Evolutionary conservation across 768 basidiomycete genomes (phyloP).

Genomic region (Boletus tylopilopsis): DNA sequence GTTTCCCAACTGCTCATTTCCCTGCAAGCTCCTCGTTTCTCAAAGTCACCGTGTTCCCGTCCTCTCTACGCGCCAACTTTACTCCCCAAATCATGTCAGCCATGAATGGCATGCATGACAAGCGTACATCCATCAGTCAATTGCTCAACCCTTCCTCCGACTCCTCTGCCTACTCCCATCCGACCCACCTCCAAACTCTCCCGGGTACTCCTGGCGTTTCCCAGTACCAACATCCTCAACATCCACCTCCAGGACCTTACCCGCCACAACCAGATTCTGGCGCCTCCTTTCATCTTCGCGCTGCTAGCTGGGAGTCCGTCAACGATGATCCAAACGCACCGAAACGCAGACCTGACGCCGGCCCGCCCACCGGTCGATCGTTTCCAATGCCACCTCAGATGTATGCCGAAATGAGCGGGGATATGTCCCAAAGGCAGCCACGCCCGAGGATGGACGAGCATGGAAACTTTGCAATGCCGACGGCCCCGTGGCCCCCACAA

Average conservation of each 20-base stretch:
- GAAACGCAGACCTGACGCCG: conserved; percentile 34
- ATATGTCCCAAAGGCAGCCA: conserved; percentile 26
- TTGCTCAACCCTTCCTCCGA: conserved; percentile 47
- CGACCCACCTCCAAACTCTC: conserved; percentile 28
- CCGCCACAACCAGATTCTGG: conserved; percentile 27
- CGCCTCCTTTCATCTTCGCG: conserved; percentile 51
- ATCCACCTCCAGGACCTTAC: conserved; percentile 26
- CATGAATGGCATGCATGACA: conserved; percentile 45
- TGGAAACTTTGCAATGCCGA: conserved; percentile 27
- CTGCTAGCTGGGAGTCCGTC: conserved; percentile 54
- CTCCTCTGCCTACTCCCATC: conserved; percentile 32
- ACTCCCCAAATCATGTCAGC: conserved; percentile 21
- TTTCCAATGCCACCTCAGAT: conserved; percentile 33
- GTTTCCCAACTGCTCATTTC: conserved; percentile 31
- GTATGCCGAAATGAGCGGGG: conserved; percentile 34
- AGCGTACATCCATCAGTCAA: conserved; percentile 49
- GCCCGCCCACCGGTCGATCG: conserved; percentile 31
- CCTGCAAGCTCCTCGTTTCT: conserved; percentile 20
- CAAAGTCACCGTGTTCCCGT: conserved; percentile 7
- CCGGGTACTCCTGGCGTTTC: conserved; percentile 21
- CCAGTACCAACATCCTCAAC: conserved; percentile 28
- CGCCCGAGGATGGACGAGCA: conserved; percentile 32
- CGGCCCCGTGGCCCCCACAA: conserved; percentile 32
- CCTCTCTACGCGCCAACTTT: conserved; percentile 5
- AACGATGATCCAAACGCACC: conserved; percentile 35